Percentiles rank a stretch among this genome's conserved stretches.
These are phyloP conservation scores for Trichosporon asahii DNA, from an alignment of 1,284 basidiomycete species.

Conservation along the genomic window DNA sequence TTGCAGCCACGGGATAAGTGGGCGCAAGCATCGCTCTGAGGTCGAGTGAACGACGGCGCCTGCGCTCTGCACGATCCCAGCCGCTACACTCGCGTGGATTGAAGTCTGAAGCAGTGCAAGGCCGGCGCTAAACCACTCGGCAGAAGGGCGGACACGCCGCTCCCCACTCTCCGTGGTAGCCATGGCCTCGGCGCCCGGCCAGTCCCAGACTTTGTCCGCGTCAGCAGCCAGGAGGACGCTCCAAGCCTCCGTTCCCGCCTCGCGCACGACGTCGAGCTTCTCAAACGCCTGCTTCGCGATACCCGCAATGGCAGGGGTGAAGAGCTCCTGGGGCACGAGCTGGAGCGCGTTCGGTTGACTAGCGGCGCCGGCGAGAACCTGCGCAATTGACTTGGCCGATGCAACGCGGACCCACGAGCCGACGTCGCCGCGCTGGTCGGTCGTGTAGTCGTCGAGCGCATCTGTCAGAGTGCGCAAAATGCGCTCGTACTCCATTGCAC, in stretches of 20 bases:
- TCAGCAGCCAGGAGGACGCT: constrained; percentile 18
- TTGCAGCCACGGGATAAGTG: constrained; percentile 58
- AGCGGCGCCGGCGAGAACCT: constrained; percentile 26
- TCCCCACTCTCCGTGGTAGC: constrained; percentile 41
- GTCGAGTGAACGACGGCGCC: constrained; percentile 77
- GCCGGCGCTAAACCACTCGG: constrained; percentile 20
- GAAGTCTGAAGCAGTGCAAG: constrained; percentile 17
- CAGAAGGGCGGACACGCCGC: neutral
- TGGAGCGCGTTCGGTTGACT: constrained; percentile 29
- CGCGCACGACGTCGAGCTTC: constrained; percentile 82
- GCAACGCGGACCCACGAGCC: constrained; percentile 90
- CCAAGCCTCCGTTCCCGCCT: constrained; percentile 67
- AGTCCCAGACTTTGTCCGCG: constrained; percentile 15
- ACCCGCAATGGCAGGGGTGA: constrained; percentile 61
- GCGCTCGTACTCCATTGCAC: constrained; percentile 6
- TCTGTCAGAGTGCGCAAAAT: constrained; percentile 51
- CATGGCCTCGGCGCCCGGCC: constrained; percentile 16
- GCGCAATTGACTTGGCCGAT: constrained; percentile 57
- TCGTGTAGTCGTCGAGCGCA: constrained; percentile 83
- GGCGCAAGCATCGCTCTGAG: constrained; percentile 65
- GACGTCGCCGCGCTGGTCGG: constrained; percentile 92
- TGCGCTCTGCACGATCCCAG: constrained; percentile 70
- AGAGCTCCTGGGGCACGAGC: constrained; percentile 58
- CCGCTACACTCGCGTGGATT: constrained; percentile 56
- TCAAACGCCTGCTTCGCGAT: constrained; percentile 87